Evolutionary conservation across 2,329 filamentous ascomycete species (phyloP).

Genomic region (Aspergillus intermedius): DNA sequence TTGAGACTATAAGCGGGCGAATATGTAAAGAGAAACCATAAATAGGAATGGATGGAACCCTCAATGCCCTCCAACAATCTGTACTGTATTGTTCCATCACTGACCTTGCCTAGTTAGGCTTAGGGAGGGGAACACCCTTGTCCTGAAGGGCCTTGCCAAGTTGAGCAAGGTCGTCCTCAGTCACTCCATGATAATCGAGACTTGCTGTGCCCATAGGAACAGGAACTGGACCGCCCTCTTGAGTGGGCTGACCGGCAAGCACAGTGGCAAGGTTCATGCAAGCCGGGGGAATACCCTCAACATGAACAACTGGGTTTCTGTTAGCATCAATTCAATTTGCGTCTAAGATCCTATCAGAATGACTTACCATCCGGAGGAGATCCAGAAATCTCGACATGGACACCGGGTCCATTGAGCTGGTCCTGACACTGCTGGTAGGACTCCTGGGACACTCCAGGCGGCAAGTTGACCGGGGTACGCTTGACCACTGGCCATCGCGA

Average conservation of each 20-base stretch:
- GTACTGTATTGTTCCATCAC: too few species aligned
- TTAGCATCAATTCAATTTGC: not conserved
- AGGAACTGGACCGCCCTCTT: conserved; percentile 4
- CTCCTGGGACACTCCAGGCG: conserved; percentile 4
- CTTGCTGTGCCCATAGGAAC: not conserved
- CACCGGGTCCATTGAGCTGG: conserved; percentile 1
- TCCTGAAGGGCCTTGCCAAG: not conserved
- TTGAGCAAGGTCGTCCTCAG: not conserved
- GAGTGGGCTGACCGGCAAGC: not conserved
- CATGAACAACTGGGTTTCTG: not conserved
- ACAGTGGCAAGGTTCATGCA: conserved; percentile 10
- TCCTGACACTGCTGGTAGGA: conserved; percentile 2
- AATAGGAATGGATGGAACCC: too few species aligned
- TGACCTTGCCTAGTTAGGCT: too few species aligned
- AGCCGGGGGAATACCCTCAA: conserved; percentile 4
- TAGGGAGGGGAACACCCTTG: too few species aligned
- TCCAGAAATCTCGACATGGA: not conserved
- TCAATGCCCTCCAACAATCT: too few species aligned
- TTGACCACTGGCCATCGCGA: not conserved
- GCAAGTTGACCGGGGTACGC: not conserved
- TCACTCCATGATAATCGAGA: not conserved
- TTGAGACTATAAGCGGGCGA: too few species aligned
- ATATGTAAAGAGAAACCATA: too few species aligned
- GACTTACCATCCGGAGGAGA: not conserved
- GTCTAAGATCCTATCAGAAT: not conserved